These are phyloP conservation scores for Cutaneotrichosporon curvatum DNA, from an alignment of 1,284 basidiomycete genomes.

Conservation along the genomic window DNA sequence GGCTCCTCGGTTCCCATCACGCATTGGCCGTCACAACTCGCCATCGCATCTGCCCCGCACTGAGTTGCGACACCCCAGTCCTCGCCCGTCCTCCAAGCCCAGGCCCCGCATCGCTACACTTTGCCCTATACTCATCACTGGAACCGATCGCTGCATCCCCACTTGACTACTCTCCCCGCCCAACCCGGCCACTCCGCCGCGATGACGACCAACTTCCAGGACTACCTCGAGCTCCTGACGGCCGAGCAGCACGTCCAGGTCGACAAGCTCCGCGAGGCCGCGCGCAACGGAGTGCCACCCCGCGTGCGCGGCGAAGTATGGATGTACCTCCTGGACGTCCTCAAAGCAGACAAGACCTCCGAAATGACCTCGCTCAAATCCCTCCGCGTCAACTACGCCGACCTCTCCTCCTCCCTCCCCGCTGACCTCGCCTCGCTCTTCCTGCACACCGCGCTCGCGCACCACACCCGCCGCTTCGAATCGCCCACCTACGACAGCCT, in stretches of 20 bases:
- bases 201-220: constrained; percentile 40
- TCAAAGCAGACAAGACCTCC: constrained; percentile 39
- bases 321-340: constrained; percentile 44
- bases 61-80: no score
- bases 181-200: no score
- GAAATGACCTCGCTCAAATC: constrained; percentile 38
- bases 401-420: constrained; percentile 28
- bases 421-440: constrained; percentile 26
- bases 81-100: no score
- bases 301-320: constrained; percentile 44
- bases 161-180: no score
- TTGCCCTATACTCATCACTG: no score
- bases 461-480: constrained; percentile 41
- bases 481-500: constrained; percentile 42
- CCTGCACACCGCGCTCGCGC: constrained; percentile 33
- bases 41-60: no score
- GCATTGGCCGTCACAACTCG: no score
- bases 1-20: no score
- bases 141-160: no score
- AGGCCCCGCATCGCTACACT: no score
- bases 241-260: constrained; percentile 43
- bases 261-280: constrained; percentile 39
- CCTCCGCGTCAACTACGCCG: constrained; percentile 28
- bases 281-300: constrained; percentile 40
- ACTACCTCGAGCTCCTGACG: constrained; percentile 36